Evolutionary conservation across 1,284 basidiomycete genomes (phyloP).

Genomic region (Cystobasidium sp.): DNA sequence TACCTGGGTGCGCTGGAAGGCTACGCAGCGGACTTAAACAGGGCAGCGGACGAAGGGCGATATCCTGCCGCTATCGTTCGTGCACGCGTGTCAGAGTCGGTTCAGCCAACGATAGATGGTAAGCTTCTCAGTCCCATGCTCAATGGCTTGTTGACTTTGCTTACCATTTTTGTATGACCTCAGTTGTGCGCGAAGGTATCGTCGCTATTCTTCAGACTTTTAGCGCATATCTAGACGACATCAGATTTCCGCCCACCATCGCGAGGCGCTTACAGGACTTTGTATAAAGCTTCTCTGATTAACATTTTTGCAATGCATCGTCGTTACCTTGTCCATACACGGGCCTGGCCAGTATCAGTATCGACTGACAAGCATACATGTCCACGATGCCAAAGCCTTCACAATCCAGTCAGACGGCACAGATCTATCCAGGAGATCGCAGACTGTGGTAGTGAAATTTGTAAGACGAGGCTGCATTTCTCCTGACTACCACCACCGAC

Average conservation of each 20-base stretch:
- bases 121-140: conserved; percentile 50
- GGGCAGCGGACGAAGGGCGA: conserved; percentile 59
- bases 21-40: conserved; percentile 52
- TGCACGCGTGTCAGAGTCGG: conserved; percentile 59
- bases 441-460: too few relatives aligned
- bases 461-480: too few relatives aligned
- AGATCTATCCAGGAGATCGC: too few relatives aligned
- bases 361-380: too few relatives aligned
- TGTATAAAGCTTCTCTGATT: conserved; percentile 60
- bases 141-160: not conserved
- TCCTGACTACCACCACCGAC: too few relatives aligned
- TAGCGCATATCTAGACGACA: conserved; percentile 72
- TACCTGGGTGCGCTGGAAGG: conserved; percentile 70
- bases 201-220: conserved; percentile 72
- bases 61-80: conserved; percentile 55
- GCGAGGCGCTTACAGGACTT: conserved; percentile 71
- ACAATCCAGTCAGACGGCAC: too few relatives aligned
- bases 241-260: conserved; percentile 71
- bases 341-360: too few relatives aligned
- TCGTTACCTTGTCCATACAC: not conserved
- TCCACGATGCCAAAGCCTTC: too few relatives aligned
- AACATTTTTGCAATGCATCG: not conserved
- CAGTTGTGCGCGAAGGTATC: conserved; percentile 72
- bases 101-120: conserved; percentile 69
- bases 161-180: conserved; percentile 21